Evolutionary conservation across 768 basidiomycete genomes (phyloP).

Genomic region (Coprinopsis strossmayeri): DNA sequence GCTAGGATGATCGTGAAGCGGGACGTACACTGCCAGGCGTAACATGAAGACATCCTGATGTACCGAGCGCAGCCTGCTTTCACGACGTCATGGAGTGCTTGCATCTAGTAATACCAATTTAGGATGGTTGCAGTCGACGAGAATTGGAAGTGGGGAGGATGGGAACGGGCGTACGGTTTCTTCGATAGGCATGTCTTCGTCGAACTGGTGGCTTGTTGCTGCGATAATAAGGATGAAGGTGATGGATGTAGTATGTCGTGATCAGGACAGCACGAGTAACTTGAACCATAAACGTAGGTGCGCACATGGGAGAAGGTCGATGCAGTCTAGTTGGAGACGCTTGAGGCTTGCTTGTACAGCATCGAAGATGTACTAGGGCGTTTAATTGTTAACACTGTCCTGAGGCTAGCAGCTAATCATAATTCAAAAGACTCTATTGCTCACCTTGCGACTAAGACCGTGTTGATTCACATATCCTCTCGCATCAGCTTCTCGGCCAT

Average conservation of each 20-base stretch:
- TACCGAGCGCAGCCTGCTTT: slow-evolving; percentile 57
- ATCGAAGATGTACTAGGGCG: slow-evolving; percentile 66
- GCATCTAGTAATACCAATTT: slow-evolving; percentile 49
- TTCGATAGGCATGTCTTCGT: slow-evolving; percentile 49
- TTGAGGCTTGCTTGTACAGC: slow-evolving; percentile 54
- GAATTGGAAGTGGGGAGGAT: neutral
- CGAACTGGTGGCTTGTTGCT: slow-evolving; percentile 45
- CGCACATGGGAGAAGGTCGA: slow-evolving; percentile 69
- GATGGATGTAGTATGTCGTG: slow-evolving; percentile 9
- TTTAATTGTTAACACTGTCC: slow-evolving; percentile 5
- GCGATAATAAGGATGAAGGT: neutral
- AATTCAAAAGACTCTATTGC: too few species aligned
- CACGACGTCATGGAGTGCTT: slow-evolving; percentile 65
- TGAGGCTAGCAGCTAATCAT: slow-evolving; percentile 7
- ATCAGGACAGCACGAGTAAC: too few species aligned
- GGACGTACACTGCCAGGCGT: slow-evolving; percentile 47
- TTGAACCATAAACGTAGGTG: too few species aligned
- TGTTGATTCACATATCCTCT: slow-evolving; percentile 51
- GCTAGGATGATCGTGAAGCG: neutral
- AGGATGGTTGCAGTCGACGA: too few species aligned
- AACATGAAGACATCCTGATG: slow-evolving; percentile 52
- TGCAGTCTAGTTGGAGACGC: slow-evolving; percentile 67
- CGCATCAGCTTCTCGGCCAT: slow-evolving; percentile 22
- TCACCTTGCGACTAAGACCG: slow-evolving; percentile 33
- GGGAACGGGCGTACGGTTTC: slow-evolving; percentile 33